Conservation (phyloP, 23 red algal genomes). For the Gracilaria gracilis region DNA sequence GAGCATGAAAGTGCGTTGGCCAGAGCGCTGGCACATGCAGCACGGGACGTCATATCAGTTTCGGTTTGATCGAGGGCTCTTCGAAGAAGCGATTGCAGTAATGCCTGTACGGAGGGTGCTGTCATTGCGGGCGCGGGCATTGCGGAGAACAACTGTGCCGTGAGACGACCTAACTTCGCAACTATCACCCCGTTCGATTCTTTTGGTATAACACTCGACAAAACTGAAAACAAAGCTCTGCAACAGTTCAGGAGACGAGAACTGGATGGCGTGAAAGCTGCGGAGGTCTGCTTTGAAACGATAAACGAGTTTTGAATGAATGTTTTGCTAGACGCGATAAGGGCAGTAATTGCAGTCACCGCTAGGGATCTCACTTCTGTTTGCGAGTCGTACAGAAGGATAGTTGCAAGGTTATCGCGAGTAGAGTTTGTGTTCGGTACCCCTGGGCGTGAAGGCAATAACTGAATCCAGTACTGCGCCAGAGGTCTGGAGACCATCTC, state of each 20-base stretch:
- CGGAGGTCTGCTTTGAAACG: background rate
- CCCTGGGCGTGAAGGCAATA: constrained; percentile 21
- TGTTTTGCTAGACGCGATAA: constrained; percentile 21
- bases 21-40: constrained; percentile 35
- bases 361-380: constrained; percentile 16
- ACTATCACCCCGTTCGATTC: constrained; percentile 31
- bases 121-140: constrained; percentile 4
- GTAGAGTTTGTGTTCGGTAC: constrained; percentile 8
- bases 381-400: constrained; percentile 35
- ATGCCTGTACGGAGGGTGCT: background rate
- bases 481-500: constrained; percentile 11
- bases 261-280: constrained; percentile 40
- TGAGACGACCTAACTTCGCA: constrained; percentile 39
- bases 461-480: constrained; percentile 36
- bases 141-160: constrained; percentile 7
- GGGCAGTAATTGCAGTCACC: constrained; percentile 14
- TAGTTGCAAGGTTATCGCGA: constrained; percentile 29
- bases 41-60: constrained; percentile 37
- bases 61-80: constrained; percentile 7
- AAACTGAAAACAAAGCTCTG: constrained; percentile 1
- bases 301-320: constrained; percentile 41
- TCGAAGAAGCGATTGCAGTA: constrained; percentile 13
- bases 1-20: constrained; percentile 27
- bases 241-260: constrained; percentile 7
- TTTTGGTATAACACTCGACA: constrained; percentile 7